Conservation (phyloP, 352 stramenopile species). For the Phytophthora cryptogea region DNA sequence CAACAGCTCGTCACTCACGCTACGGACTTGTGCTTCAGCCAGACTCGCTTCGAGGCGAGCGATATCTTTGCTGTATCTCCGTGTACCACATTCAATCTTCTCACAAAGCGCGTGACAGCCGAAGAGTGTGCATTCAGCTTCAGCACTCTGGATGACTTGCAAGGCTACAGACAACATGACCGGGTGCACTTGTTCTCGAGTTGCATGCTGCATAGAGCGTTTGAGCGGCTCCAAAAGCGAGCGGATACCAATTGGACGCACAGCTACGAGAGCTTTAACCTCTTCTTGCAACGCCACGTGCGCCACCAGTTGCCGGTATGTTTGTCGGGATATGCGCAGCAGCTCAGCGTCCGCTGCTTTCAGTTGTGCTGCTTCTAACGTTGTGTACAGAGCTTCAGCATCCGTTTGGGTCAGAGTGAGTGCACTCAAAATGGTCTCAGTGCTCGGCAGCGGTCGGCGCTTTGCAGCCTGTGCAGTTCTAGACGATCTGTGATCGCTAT, state of each 20-base stretch:
- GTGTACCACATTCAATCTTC: slow-evolving; percentile 62
- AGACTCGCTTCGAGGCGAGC: slow-evolving; percentile 70
- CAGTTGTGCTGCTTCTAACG: slow-evolving; percentile 62
- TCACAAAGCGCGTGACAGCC: slow-evolving; percentile 67
- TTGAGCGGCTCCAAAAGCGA: slow-evolving; percentile 72
- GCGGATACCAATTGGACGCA: slow-evolving; percentile 72
- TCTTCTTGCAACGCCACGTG: slow-evolving; percentile 79
- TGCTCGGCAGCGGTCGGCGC: slow-evolving; percentile 15
- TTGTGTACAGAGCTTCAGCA: slow-evolving; percentile 76
- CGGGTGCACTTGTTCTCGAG: slow-evolving; percentile 49
- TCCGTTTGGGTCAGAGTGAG: slow-evolving; percentile 70
- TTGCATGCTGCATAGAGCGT: slow-evolving; percentile 50
- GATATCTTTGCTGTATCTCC: slow-evolving; percentile 59
- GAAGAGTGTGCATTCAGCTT: slow-evolving; percentile 84
- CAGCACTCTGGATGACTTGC: slow-evolving; percentile 71
- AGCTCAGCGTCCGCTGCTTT: slow-evolving; percentile 66
- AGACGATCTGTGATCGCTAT: slow-evolving; percentile 22
- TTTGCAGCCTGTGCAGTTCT: slow-evolving; percentile 14
- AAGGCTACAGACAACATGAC: slow-evolving; percentile 62
- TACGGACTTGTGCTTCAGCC: slow-evolving; percentile 45
- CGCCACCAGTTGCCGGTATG: slow-evolving; percentile 72
- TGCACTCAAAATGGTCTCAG: slow-evolving; percentile 48
- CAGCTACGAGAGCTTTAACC: slow-evolving; percentile 72
- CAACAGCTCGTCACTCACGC: slow-evolving; percentile 67
- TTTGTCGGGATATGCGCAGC: slow-evolving; percentile 53